Base-by-base conservation (phyloP, 2,329 filamentous ascomycete species). In the Alternaria conjuncta region DNA sequence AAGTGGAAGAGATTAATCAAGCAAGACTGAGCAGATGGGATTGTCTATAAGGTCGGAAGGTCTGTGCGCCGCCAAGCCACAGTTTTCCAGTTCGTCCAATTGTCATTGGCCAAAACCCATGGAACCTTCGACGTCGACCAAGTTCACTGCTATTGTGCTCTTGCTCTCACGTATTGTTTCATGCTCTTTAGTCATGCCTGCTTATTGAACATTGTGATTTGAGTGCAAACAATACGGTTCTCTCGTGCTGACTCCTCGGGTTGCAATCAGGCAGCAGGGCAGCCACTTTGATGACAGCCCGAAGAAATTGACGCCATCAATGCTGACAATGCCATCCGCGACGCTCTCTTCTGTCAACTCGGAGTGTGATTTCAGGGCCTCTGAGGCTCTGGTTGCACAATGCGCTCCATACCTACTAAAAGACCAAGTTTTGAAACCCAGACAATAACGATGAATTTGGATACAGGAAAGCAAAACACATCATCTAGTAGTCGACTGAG, bases 51-150 rank as follows among this genome's bases (percentile, higher is more conserved):
- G 55, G 53, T 49, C 43, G 28, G 60, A 26, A 43, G 15, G 63
- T 45, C 66, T 58, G 66, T 68, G 66, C 66, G 47, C 6, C 20
- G 61, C 66, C 58, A 66, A 66, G 65, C 63, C 60, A 60, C 32
- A 55, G 56, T 43, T 60, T 49, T 32, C 50, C 25, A 12, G 44
- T 21, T 21, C 56, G 21, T 30, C 13, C 32, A n/a, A 54, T 45
- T 43, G 30, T 21, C 18, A 65, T 65, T 63, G 56, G 63, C 30
- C 46, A 41, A 25, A 13, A n/a, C 12, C 11, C 28, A 28, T 55
- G 25, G 25, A 55, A 30, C 23, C 44, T 28, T 43, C 26, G 25
- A 55, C 53, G 54, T 66, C 55, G 36, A 50, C 20, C 45, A 20
- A 25, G n/a, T 43, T 41, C 21, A 46, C 21, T 44, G 25, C 26